These are phyloP conservation scores for Aspergillus fructus DNA, from an alignment of 2,329 filamentous ascomycete species.

Conservation along the genomic window DNA sequence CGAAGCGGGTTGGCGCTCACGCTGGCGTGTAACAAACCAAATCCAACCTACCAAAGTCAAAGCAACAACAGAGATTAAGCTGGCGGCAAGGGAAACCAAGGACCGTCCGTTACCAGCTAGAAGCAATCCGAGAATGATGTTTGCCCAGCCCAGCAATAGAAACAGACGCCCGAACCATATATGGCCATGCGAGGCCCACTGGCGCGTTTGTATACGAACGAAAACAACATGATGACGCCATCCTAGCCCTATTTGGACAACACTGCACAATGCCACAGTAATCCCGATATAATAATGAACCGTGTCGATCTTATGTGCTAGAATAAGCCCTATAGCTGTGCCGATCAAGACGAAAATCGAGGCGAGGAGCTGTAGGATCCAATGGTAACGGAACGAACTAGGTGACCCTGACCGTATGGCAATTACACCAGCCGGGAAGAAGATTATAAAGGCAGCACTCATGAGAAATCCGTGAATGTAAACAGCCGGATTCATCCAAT, in stretches of 20 bases:
- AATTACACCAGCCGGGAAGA: slow-evolving; percentile 10
- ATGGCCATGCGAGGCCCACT: slow-evolving; percentile 12
- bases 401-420: slow-evolving; percentile 7
- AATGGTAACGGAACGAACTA: slow-evolving; percentile 10
- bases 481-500: not conserved
- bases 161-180: slow-evolving; percentile 10
- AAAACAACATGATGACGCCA: slow-evolving; percentile 14
- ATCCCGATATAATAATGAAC: slow-evolving; percentile 6
- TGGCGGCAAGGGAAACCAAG: not conserved
- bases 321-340: slow-evolving; percentile 1
- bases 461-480: slow-evolving; percentile 8
- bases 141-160: slow-evolving; percentile 10
- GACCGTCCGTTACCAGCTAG: not conserved
- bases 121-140: slow-evolving; percentile 9
- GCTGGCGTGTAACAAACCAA: not conserved
- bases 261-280: not conserved
- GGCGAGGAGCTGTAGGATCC: slow-evolving; percentile 7
- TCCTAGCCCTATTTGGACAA: slow-evolving; percentile 5
- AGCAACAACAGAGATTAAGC: not conserved
- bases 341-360: slow-evolving; percentile 1
- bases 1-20: not conserved
- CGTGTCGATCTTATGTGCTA: slow-evolving; percentile 1
- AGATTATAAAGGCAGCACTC: slow-evolving; percentile 4
- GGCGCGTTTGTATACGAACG: slow-evolving; percentile 4
- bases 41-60: slow-evolving; percentile 5